Evolutionary conservation across 1,284 basidiomycete species (phyloP).

Genomic region (Trametes versicolor): DNA sequence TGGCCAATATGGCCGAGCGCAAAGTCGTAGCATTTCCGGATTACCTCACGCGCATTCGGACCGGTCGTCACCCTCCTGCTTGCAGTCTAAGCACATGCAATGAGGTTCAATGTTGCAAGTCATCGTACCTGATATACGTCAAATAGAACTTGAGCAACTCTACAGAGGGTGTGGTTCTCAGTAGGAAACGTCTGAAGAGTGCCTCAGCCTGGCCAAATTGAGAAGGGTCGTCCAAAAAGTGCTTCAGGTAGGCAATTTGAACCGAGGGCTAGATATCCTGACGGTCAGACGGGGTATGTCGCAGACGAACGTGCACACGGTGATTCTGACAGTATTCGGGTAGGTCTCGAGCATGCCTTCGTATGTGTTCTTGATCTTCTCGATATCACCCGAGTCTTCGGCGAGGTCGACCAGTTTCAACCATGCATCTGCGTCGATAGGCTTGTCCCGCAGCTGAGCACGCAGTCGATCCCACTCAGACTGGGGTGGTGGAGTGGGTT

Average conservation of each 20-base stretch:
- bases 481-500: constrained; percentile 38
- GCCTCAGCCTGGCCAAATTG: constrained; percentile 79
- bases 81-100: neutral
- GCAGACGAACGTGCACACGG: constrained; percentile 25
- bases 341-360: constrained; percentile 80
- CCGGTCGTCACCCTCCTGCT: constrained; percentile 55
- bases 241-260: constrained; percentile 85
- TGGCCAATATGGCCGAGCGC: constrained; percentile 92
- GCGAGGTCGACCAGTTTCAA: constrained; percentile 72
- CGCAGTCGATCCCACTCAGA: constrained; percentile 62
- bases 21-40: constrained; percentile 94
- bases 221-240: constrained; percentile 65
- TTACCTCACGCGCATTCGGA: constrained; percentile 71
- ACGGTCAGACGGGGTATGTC: constrained; percentile 28
- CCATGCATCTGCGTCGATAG: constrained; percentile 76
- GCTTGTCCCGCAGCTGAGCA: constrained; percentile 58
- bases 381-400: constrained; percentile 72
- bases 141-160: constrained; percentile 91
- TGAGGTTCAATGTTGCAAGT: neutral
- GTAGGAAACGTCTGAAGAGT: constrained; percentile 83
- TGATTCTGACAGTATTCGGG: constrained; percentile 74
- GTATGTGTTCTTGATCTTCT: constrained; percentile 75
- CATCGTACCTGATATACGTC: constrained; percentile 78
- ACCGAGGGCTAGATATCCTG: constrained; percentile 67
- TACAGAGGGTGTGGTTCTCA: constrained; percentile 81